Evolutionary conservation across 805 yeast species (phyloP), one percentile per base, ranked within the genome.

Genomic region (Nakazawaea siamensis): DNA sequence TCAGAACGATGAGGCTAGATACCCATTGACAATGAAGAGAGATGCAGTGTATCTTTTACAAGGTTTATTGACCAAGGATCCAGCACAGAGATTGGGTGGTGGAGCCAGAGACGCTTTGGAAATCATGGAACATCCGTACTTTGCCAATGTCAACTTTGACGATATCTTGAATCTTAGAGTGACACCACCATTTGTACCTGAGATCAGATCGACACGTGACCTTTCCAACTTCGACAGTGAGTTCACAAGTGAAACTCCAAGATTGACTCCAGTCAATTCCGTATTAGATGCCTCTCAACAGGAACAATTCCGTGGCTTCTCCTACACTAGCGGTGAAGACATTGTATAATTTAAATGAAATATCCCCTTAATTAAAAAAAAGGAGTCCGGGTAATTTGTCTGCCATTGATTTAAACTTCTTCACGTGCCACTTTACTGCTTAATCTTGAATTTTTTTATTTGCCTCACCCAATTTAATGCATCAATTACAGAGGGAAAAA

Each of bases 221-320:
- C 87, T 88, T 30, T 73, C 92, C 3, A 86, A 86, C 62, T 92
- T 92, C 53, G 98, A 92, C 60, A 82, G 80, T 49, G 96, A 87
- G 55, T 92, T 92, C 54, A 92, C 98, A 0, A 75, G 87, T 1
- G 97, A 92, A 51, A 81, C 92, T 24, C 96, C 97, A 24, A 80
- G 94, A 33, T 68, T 90, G 57, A 92, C 98, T 1, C 98, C 98
- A 2, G 88, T 92, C 32, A 90, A 86, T 41, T 80, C 95, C 20
- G 78, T 83, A 5, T 66, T 92, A 50, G 80, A 92, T 11, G 75
- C 92, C 2, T 74, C 79, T 18, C 80, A 82, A 76, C 98, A 92
- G 66, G 97, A 92, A 50, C 94, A 86, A 62, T 92, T 92, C 72
- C 76, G 97, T 48, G 98, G 98, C 3, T 92, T 92, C 62, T 86